A percentile compares a stretch with the other conserved stretches of the same genome.
These are phyloP conservation scores for Fusarium staphyleae DNA, from an alignment of 2,329 filamentous ascomycete species.

Conservation along the genomic window DNA sequence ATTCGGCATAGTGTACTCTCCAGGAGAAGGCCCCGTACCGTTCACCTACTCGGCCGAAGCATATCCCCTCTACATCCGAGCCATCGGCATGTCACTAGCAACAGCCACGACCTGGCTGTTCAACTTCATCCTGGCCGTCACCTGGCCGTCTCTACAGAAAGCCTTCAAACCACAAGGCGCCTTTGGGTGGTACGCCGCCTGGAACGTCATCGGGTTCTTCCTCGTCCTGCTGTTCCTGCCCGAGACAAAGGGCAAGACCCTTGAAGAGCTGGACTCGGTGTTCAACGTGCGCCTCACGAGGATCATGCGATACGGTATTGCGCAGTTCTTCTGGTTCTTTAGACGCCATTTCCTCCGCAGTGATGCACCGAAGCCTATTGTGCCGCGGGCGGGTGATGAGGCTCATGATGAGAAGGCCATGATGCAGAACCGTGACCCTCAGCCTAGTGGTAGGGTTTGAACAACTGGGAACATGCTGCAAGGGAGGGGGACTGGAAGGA, in stretches of 20 bases:
- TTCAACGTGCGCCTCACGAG: conserved; percentile 48
- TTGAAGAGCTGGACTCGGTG: conserved; percentile 50
- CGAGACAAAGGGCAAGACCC: conserved; percentile 57
- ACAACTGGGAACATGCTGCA: too few species aligned
- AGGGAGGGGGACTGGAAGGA: too few species aligned
- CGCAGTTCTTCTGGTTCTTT: conserved; percentile 39
- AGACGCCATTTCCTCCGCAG: conserved; percentile 31
- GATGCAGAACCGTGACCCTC: conserved; percentile 24
- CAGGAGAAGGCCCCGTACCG: conserved; percentile 45
- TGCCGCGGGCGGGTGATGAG: conserved; percentile 29
- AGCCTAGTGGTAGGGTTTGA: conserved; percentile 26
- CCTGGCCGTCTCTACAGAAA: conserved; percentile 40
- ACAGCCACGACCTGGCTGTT: conserved; percentile 49
- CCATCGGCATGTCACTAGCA: conserved; percentile 46
- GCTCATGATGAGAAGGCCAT: conserved; percentile 20
- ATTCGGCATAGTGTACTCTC: conserved; percentile 45
- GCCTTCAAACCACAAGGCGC: conserved; percentile 41
- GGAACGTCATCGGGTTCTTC: conserved; percentile 53
- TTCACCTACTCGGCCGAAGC: conserved; percentile 47
- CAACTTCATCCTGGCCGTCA: conserved; percentile 42
- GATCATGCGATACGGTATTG: conserved; percentile 41
- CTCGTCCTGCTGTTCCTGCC: conserved; percentile 57
- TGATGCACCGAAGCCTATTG: conserved; percentile 21
- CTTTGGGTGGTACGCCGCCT: conserved; percentile 54
- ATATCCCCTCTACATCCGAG: conserved; percentile 45